phyloP scores from a whole-genome alignment of 805 yeast species.

The Wickerhamomyces pijperi region DNA sequence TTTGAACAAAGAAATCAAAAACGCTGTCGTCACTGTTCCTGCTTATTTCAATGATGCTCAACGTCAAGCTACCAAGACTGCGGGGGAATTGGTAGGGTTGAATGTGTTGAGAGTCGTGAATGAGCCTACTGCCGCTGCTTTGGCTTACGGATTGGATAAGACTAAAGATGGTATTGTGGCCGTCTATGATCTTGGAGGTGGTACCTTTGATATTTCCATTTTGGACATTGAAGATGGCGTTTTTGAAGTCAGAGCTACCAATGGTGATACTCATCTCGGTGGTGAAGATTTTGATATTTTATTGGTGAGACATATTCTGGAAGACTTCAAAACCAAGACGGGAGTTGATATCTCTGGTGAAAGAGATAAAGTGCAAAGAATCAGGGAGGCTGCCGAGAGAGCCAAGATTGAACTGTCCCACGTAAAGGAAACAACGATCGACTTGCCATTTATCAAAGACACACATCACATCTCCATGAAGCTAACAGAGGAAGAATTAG shows the following conservation, averaged over 20 bases:
- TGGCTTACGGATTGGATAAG: constrained; percentile 65
- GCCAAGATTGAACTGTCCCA: constrained; percentile 69
- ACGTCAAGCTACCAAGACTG: constrained; percentile 70
- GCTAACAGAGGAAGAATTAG: constrained; percentile 59
- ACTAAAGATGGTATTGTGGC: constrained; percentile 30
- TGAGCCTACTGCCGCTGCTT: constrained; percentile 81
- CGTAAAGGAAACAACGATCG: constrained; percentile 46
- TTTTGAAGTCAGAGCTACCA: constrained; percentile 72
- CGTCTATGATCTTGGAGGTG: constrained; percentile 69
- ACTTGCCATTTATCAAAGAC: constrained; percentile 57
- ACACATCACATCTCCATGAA: constrained; percentile 49
- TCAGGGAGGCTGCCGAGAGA: constrained; percentile 67
- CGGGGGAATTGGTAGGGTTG: constrained; percentile 62
- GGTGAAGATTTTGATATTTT: constrained; percentile 74
- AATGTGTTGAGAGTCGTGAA: constrained; percentile 65
- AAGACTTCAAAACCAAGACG: constrained; percentile 37
- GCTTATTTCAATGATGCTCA: constrained; percentile 77
- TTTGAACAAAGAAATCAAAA: constrained; percentile 34
- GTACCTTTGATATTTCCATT: constrained; percentile 71
- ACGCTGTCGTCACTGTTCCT: constrained; percentile 75
- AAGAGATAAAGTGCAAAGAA: constrained; percentile 54
- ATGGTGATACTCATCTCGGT: constrained; percentile 74
- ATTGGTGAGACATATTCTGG: constrained; percentile 39
- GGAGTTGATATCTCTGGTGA: constrained; percentile 43
- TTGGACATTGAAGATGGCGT: constrained; percentile 70